A percentile compares a stretch with the other conserved stretches of the same genome.
These are phyloP conservation scores for Extremus antarcticus DNA, from an alignment of 495 filamentous ascomycete species.

Conservation along the genomic window DNA sequence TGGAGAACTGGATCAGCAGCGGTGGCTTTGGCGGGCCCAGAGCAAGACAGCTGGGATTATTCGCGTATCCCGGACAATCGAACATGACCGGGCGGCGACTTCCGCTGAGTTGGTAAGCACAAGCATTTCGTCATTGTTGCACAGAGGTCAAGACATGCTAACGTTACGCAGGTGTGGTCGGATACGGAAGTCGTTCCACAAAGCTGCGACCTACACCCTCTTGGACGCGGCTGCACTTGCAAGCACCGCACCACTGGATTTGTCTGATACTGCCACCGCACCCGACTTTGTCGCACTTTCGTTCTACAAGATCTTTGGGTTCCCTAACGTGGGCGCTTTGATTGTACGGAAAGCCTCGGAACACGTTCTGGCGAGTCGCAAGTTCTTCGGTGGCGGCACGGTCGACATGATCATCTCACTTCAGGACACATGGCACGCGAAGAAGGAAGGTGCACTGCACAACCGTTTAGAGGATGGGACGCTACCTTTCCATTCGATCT, in stretches of 20 bases:
- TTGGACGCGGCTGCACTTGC: slow-evolving; percentile 65
- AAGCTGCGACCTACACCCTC: slow-evolving; percentile 46
- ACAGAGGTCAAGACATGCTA: slow-evolving; percentile 11
- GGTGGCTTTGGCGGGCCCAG: slow-evolving; percentile 22
- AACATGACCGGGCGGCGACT: slow-evolving; percentile 67
- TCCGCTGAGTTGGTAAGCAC: slow-evolving; percentile 45
- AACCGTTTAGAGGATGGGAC: slow-evolving; percentile 69
- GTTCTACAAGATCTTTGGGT: slow-evolving; percentile 78
- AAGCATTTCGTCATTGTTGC: not conserved
- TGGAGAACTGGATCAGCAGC: slow-evolving; percentile 51
- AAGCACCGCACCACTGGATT: slow-evolving; percentile 52
- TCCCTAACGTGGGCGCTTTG: slow-evolving; percentile 63
- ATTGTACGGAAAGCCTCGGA: slow-evolving; percentile 54
- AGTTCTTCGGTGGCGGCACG: slow-evolving; percentile 70
- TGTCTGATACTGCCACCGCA: slow-evolving; percentile 47
- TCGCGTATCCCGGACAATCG: slow-evolving; percentile 69
- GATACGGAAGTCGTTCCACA: slow-evolving; percentile 36
- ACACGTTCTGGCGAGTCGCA: slow-evolving; percentile 49
- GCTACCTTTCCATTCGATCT: slow-evolving; percentile 64
- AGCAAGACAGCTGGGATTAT: slow-evolving; percentile 40
- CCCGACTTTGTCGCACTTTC: slow-evolving; percentile 65
- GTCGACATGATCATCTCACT: slow-evolving; percentile 56
- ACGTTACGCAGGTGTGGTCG: slow-evolving; percentile 27
- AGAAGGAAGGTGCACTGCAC: slow-evolving; percentile 47
- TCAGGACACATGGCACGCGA: slow-evolving; percentile 52